phyloP scores from a whole-genome alignment of 1,284 basidiomycete species.

The Coriolopsis trogii region DNA sequence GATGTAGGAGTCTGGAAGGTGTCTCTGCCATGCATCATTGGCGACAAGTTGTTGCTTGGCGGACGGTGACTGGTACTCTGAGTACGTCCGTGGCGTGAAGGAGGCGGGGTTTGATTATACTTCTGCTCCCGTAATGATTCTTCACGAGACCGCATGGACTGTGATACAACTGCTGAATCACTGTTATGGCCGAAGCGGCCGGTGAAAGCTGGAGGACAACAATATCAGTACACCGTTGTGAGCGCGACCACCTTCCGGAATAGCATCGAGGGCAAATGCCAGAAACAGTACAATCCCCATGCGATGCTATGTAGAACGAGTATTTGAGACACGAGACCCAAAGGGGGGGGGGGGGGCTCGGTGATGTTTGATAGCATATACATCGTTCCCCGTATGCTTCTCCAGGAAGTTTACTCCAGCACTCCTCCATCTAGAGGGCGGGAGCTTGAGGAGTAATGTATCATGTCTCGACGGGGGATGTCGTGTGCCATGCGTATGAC shows the following conservation, averaged over 20 bases:
- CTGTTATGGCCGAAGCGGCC: conserved; percentile 20
- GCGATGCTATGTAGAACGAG: no score
- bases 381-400: no score
- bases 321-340: no score
- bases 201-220: conserved; percentile 16
- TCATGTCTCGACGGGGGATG: background rate
- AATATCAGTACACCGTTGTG: conserved; percentile 5
- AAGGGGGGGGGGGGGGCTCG: no score
- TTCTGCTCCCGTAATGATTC: conserved; percentile 16
- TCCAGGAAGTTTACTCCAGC: no score
- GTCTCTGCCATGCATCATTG: conserved; percentile 23
- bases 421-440: no score
- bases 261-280: no score
- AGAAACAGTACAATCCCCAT: no score
- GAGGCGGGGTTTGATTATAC: conserved; percentile 17
- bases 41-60: conserved; percentile 17
- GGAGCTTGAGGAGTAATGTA: no score
- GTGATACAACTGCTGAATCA: conserved; percentile 27
- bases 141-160: conserved; percentile 28
- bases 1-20: conserved; percentile 24
- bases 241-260: no score
- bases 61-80: conserved; percentile 10
- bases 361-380: no score
- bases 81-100: conserved; percentile 16
- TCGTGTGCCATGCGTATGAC: background rate